These are phyloP conservation scores for Phytophthora meadii DNA, from an alignment of 352 stramenopile species.

Conservation along the genomic window DNA sequence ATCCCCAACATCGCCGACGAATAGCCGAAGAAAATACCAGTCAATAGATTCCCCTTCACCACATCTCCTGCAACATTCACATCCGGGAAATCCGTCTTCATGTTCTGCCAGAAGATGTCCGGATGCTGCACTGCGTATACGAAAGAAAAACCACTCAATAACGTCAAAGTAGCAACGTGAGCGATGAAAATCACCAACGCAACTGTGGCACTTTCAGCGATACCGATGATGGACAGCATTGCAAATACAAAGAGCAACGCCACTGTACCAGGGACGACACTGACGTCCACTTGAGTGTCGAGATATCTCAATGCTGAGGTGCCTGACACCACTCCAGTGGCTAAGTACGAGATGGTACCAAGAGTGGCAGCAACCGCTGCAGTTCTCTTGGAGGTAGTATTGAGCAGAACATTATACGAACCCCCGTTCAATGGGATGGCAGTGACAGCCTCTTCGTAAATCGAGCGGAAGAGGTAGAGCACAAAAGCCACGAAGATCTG, in stretches of 20 bases:
- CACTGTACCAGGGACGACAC: conserved; percentile 52
- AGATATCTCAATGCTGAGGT: conserved; percentile 72
- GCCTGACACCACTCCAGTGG: conserved; percentile 81
- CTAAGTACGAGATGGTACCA: conserved; percentile 92
- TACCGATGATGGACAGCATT: conserved; percentile 82
- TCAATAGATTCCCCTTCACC: conserved; percentile 65
- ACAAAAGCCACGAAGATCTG: conserved; percentile 80
- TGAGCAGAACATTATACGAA: conserved; percentile 93
- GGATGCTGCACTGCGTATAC: conserved; percentile 71
- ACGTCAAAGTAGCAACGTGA: conserved; percentile 82
- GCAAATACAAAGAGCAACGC: conserved; percentile 85
- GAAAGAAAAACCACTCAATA: conserved; percentile 70
- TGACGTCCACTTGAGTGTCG: conserved; percentile 55
- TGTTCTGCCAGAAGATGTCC: conserved; percentile 67
- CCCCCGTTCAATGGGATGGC: conserved; percentile 92
- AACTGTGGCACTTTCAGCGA: conserved; percentile 86
- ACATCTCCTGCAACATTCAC: conserved; percentile 43
- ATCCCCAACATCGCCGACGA: conserved; percentile 91
- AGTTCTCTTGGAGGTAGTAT: conserved; percentile 91
- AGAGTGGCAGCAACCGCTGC: conserved; percentile 90
- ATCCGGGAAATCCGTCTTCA: conserved; percentile 67
- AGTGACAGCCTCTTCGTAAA: conserved; percentile 92
- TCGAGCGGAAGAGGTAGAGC: conserved; percentile 79
- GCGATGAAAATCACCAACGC: conserved; percentile 86
- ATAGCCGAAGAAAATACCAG: conserved; percentile 83